Evolutionary conservation across 2,329 filamentous ascomycete species (phyloP).

Genomic region (Stemphylium beticola): DNA sequence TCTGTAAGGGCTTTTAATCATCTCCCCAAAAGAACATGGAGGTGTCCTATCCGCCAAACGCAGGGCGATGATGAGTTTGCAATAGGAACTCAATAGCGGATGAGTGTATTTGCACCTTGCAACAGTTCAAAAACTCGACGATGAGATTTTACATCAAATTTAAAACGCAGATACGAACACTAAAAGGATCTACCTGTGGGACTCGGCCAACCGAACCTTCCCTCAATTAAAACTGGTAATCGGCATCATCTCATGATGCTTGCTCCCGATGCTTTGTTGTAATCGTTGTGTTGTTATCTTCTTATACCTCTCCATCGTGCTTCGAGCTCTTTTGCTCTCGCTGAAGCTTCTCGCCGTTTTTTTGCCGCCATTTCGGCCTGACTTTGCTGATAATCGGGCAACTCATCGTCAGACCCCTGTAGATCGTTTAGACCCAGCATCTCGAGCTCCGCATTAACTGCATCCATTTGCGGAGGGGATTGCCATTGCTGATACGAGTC

Average conservation of each 20-base stretch:
- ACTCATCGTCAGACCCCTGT: slow-evolving; percentile 43
- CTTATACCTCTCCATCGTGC: slow-evolving; percentile 48
- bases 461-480: slow-evolving; percentile 28
- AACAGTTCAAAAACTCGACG: not conserved
- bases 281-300: not conserved
- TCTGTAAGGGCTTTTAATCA: not conserved
- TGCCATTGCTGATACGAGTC: slow-evolving; percentile 24
- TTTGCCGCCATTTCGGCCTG: slow-evolving; percentile 53
- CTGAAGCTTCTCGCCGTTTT: slow-evolving; percentile 50
- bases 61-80: not conserved
- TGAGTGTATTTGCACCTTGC: no score
- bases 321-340: slow-evolving; percentile 54
- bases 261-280: not conserved
- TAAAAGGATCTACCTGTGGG: no score
- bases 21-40: not conserved
- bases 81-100: no score
- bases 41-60: not conserved
- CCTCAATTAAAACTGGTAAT: no score
- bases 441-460: slow-evolving; percentile 40
- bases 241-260: not conserved
- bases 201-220: no score
- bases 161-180: no score
- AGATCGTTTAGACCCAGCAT: slow-evolving; percentile 41
- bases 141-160: not conserved
- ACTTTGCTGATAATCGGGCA: slow-evolving; percentile 56